Evolutionary conservation across 1,139 yeast species (phyloP), one percentile per base, ranked within the genome.

Genomic region (Sugiyamaella japonica): DNA sequence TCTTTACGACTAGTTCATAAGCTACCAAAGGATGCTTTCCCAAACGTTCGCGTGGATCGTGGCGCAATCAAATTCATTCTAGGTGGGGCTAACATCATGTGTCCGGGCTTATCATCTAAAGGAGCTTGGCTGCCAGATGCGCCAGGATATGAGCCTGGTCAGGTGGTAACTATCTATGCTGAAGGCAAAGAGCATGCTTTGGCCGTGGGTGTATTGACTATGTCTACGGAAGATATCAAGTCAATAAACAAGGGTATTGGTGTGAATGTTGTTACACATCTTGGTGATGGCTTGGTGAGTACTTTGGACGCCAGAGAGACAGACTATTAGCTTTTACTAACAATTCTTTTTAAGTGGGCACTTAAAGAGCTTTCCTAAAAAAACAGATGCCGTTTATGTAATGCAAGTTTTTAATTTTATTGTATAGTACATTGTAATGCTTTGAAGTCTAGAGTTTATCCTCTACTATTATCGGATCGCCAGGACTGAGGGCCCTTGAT

Each of bases 31-130:
- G 63, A 59, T 20, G 81, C 85, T 38, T 90, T 91, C 73, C 97
- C 97, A 34, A 76, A 81, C 44, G 96, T 91, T 37, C 88, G 85
- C 66, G 98, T 91, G 9, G 99, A 91, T 68, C 80, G 97, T 70
- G 99, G 99, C 56, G 99, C 98, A 51, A 90, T 91, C 68, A 91
- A 91, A 72, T 91, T 91, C 66, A 95, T 91, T 20, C 75, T 91
- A 37, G 86, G 96, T 1, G 98, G 98, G 53, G 97, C 97, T 34
- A 90, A 90, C 67, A 87, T 91, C 64, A 91, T 90, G 97, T 91
- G 98, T 73, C 98, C 98, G 4, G 99, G 99, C 25, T 78, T 91
- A 61, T 91, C 98, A 0, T 88, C 96, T 16, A 79, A 88, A 8
- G 98, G 98, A 44, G 98, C 96, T 29, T 72, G 76, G 56, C 76